Base-by-base conservation (phyloP, 1,139 yeast species). In the Magnusiomyces suaveolens region DNA sequence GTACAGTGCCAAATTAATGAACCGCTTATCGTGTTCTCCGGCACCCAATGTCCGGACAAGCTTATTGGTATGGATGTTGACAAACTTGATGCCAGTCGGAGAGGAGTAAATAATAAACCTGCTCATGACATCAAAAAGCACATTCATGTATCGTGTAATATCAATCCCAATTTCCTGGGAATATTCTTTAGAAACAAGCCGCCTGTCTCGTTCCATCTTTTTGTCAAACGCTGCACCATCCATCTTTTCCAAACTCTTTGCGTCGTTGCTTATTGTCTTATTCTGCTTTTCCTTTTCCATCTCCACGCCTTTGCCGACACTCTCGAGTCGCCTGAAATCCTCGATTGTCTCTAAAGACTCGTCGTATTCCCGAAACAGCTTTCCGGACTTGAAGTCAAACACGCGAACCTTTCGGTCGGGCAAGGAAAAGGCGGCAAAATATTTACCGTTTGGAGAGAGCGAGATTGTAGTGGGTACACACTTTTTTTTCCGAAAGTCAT, bases 401-500 rank as follows among this genome's bases (percentile, higher is more conserved):
- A 75, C 56, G 12, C 72, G 60, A 8, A 76, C 60, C 43, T 62
- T 61, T 43, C 69, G 62, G 55, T 72, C 74, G 1, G 76, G 71
- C 32, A 60, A 55, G 1, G 75, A 66, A 25, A 64, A 55, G 1
- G 67, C 67, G 48, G 70, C 70, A 25, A 64, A 64, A 26, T 60
- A 62, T 6, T 59, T 56, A 1, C 64, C 67, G 52, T 68, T 66
- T 2, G 66, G 66, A 14, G 70, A 62, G 18, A 71, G 55, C 4
- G 58, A 53, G 20, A 72, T 48, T 1, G 61, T 53, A 2, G 63
- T 52, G 0, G 70, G 66, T 1, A 58, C 51, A 1, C 69, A 60
- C 59, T 72, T 72, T 43, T 59, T 49, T 55, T 72, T 74, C 23
- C 73, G 68, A 52, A 75, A 64, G 24, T 71, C 73, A 57, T 73